These are phyloP conservation scores for Eustoma russellianum DNA, from an alignment of 257 asterid species.

Conservation along the genomic window DNA sequence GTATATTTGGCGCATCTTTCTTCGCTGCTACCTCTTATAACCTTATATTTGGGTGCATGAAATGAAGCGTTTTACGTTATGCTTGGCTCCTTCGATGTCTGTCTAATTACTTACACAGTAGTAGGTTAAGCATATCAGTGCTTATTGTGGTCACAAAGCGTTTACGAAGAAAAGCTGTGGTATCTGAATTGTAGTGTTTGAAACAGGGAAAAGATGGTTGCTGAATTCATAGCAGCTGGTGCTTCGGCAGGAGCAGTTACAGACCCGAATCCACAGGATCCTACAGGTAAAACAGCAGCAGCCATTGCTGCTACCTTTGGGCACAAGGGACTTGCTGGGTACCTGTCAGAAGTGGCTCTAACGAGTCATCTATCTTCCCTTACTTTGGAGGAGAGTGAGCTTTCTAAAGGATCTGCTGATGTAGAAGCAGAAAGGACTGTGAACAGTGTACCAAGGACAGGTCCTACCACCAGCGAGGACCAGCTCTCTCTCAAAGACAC, in stretches of 20 bases:
- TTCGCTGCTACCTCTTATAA: too few relatives aligned
- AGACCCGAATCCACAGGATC: constrained; percentile 73
- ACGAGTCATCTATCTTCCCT: constrained; percentile 90
- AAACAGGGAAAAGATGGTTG: constrained; percentile 92
- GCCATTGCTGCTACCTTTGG: constrained; percentile 62
- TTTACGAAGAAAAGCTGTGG: not conserved
- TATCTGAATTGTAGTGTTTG: constrained; percentile 7
- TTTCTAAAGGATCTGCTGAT: constrained; percentile 69
- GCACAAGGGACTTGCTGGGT: constrained; percentile 91
- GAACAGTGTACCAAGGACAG: constrained; percentile 31
- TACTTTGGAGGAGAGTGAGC: constrained; percentile 55
- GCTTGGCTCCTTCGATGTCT: too few relatives aligned
- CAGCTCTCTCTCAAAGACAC: constrained; percentile 55
- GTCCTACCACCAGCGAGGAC: constrained; percentile 41
- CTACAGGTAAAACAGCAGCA: constrained; percentile 78
- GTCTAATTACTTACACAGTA: not conserved
- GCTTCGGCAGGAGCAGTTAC: constrained; percentile 94
- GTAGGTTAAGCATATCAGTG: not conserved
- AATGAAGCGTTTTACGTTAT: not conserved
- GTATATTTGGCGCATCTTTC: too few relatives aligned
- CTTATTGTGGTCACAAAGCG: too few relatives aligned
- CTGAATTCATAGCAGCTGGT: constrained; percentile 87
- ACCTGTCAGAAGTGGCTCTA: constrained; percentile 80
- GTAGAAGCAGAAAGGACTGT: constrained; percentile 76
- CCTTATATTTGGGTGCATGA: too few relatives aligned